Evolutionary conservation across 352 stramenopile species (phyloP).

Genomic region (Phytophthora podocarpi): DNA sequence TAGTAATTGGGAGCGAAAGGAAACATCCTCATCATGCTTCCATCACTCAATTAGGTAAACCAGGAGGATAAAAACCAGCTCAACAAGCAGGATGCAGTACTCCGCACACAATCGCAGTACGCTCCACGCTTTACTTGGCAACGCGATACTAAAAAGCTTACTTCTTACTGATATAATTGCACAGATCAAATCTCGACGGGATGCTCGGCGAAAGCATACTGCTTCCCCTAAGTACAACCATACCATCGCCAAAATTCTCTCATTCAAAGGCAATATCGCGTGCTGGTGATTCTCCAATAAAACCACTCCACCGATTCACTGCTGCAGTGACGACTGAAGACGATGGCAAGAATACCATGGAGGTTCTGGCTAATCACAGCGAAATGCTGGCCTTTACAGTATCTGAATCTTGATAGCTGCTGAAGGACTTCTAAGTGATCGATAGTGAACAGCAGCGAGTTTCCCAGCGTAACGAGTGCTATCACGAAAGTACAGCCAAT

Average conservation of each 20-base stretch:
- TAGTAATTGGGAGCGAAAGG: too few relatives aligned
- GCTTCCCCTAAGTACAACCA: conserved; percentile 34
- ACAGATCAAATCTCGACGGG: conserved; percentile 10
- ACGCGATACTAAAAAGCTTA: background rate
- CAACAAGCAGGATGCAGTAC: background rate
- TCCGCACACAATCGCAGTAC: background rate
- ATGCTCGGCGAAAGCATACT: conserved; percentile 45
- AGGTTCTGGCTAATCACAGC: conserved; percentile 36
- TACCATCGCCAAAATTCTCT: conserved; percentile 2
- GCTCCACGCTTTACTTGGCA: background rate
- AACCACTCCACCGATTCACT: background rate
- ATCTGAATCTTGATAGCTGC: background rate
- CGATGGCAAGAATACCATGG: background rate
- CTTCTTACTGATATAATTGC: background rate
- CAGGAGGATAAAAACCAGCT: background rate
- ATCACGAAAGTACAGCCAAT: too few relatives aligned
- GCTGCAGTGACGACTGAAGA: background rate
- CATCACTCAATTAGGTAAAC: too few relatives aligned
- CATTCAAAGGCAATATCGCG: background rate
- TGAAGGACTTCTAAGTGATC: too few relatives aligned
- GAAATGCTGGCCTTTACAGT: conserved; percentile 48
- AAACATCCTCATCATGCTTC: background rate
- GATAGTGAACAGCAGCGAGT: too few relatives aligned
- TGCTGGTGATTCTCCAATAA: background rate
- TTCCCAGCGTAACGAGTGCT: too few relatives aligned